Conservation (phyloP, 768 basidiomycete genomes). For the Boletus eberwhitei region DNA sequence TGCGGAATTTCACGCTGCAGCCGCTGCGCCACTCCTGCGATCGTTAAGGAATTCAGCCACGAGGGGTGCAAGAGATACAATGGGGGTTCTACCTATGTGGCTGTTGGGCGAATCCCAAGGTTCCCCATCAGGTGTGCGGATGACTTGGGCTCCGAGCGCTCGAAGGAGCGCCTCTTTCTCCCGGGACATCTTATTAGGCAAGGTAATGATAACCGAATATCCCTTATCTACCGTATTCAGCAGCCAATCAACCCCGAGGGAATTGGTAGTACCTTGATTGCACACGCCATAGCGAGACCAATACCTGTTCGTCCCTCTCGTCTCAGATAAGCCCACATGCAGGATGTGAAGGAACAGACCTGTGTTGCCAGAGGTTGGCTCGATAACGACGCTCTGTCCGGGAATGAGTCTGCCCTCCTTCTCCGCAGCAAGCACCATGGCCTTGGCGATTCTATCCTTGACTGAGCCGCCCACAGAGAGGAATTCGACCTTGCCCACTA, state of each 20-base stretch:
- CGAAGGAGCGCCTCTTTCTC: slow-evolving; percentile 94
- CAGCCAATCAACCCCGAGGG: slow-evolving; percentile 28
- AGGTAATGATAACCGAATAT: slow-evolving; percentile 84
- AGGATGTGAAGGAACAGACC: slow-evolving; percentile 44
- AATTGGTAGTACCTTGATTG: slow-evolving; percentile 71
- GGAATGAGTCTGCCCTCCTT: slow-evolving; percentile 78
- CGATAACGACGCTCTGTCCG: slow-evolving; percentile 88
- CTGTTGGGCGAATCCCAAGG: slow-evolving; percentile 87
- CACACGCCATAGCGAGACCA: slow-evolving; percentile 88
- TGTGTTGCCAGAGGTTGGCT: slow-evolving; percentile 95
- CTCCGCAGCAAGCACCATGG: slow-evolving; percentile 97
- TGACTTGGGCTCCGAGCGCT: slow-evolving; percentile 89
- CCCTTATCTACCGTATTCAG: slow-evolving; percentile 88
- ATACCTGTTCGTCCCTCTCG: slow-evolving; percentile 53
- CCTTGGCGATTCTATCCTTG: slow-evolving; percentile 94
- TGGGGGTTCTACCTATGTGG: slow-evolving; percentile 76
- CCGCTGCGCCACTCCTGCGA: slow-evolving; percentile 77
- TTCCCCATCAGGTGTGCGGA: slow-evolving; percentile 89
- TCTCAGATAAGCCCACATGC: neutral
- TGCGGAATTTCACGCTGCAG: slow-evolving; percentile 76
- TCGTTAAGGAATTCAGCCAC: slow-evolving; percentile 88
- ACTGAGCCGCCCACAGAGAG: slow-evolving; percentile 90
- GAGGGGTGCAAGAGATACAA: slow-evolving; percentile 40
- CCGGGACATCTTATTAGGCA: slow-evolving; percentile 94
- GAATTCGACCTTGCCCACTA: slow-evolving; percentile 92